phyloP scores from a whole-genome alignment of 1,284 basidiomycete genomes.

The Ceratobasidium theobromae region DNA sequence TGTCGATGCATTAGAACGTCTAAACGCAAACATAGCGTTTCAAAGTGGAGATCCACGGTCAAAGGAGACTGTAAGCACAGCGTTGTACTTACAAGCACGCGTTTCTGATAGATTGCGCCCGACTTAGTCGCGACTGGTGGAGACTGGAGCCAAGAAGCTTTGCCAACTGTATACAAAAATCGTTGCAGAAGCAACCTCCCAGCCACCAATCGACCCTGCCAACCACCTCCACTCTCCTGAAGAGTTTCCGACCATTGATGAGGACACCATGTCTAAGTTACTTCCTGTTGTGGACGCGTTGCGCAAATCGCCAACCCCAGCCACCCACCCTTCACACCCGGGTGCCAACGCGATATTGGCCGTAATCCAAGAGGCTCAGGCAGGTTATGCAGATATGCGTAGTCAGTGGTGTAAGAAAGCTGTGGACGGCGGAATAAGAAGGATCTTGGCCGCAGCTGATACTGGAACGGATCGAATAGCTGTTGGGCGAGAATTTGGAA shows the following conservation, averaged over 20 bases:
- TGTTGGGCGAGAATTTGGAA: conserved; percentile 66
- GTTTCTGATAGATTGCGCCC: background rate
- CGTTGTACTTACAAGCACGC: conserved; percentile 9
- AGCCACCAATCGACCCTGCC: conserved; percentile 58
- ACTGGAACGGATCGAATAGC: conserved; percentile 52
- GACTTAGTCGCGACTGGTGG: conserved; percentile 59
- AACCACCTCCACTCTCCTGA: conserved; percentile 52
- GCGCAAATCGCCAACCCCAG: conserved; percentile 66
- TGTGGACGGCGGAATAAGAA: conserved; percentile 65
- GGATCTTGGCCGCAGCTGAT: conserved; percentile 57
- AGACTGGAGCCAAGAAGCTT: conserved; percentile 77
- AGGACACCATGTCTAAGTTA: conserved; percentile 55
- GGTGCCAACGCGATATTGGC: conserved; percentile 62
- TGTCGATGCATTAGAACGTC: conserved; percentile 66
- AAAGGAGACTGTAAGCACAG: conserved; percentile 55
- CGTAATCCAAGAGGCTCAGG: conserved; percentile 70
- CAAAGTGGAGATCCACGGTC: conserved; percentile 58
- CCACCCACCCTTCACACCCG: conserved; percentile 76
- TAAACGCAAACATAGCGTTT: conserved; percentile 78
- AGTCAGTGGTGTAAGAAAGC: conserved; percentile 72
- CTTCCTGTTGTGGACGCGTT: conserved; percentile 60
- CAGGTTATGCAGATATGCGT: conserved; percentile 80
- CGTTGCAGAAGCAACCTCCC: conserved; percentile 74
- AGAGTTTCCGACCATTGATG: conserved; percentile 49
- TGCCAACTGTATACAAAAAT: conserved; percentile 75